These are phyloP conservation scores for Elongisporangium prolatum DNA, from an alignment of 352 stramenopile genomes.

Conservation along the genomic window DNA sequence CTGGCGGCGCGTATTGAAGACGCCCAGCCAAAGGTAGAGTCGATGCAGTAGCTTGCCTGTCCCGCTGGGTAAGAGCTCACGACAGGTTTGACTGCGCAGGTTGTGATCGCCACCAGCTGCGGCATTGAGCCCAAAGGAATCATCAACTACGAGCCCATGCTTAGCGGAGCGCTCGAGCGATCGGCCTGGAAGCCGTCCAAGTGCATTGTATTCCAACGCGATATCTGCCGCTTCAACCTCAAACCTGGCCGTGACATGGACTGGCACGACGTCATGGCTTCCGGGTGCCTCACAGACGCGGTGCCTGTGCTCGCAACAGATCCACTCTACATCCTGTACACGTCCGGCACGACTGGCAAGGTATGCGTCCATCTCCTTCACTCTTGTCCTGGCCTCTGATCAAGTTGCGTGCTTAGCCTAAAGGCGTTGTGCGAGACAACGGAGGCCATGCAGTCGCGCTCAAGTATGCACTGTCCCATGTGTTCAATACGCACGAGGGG, in stretches of 20 bases:
- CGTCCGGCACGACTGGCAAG: conserved; percentile 64
- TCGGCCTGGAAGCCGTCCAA: conserved; percentile 35
- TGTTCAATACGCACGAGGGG: conserved; percentile 61
- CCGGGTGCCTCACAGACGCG: conserved; percentile 11
- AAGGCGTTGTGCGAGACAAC: conserved; percentile 75
- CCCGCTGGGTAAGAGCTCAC: not conserved
- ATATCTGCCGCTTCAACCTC: conserved; percentile 27
- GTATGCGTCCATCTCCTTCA: not conserved
- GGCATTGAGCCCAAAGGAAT: conserved; percentile 59
- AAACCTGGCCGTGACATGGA: conserved; percentile 16
- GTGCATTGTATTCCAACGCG: conserved; percentile 53
- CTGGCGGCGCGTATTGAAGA: conserved; percentile 81
- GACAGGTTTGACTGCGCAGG: conserved; percentile 9
- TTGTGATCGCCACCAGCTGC: conserved; percentile 59
- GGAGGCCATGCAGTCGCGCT: conserved; percentile 76
- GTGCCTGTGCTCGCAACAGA: conserved; percentile 32
- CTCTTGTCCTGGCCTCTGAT: not conserved
- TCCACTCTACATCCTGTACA: conserved; percentile 82
- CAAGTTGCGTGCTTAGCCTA: conserved; percentile 23
- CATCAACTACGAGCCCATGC: conserved; percentile 72
- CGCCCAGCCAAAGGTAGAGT: conserved; percentile 50
- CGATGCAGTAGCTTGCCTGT: not conserved
- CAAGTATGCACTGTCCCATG: conserved; percentile 80
- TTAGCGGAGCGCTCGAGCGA: conserved; percentile 67
- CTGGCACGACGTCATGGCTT: conserved; percentile 28